A percentile compares a stretch with the other conserved stretches of the same genome.
These are phyloP conservation scores for Talaromyces atroroseus DNA, from an alignment of 2,329 filamentous ascomycete species.

Conservation along the genomic window DNA sequence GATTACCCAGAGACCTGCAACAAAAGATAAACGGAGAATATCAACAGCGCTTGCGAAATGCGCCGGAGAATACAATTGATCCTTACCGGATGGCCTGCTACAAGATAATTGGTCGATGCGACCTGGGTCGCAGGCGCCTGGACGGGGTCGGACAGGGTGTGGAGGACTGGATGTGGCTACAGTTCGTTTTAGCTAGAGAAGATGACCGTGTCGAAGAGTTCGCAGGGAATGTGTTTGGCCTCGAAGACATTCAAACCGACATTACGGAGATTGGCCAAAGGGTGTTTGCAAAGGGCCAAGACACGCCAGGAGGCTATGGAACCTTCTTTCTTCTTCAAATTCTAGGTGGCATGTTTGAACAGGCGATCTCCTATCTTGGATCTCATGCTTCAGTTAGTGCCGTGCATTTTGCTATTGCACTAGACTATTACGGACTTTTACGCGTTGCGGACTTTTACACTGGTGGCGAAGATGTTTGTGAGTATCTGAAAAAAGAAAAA, in stretches of 20 bases:
- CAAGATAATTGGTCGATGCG: slow-evolving; percentile 84
- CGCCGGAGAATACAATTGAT: slow-evolving; percentile 80
- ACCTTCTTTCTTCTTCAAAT: slow-evolving; percentile 93
- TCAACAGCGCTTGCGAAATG: slow-evolving; percentile 74
- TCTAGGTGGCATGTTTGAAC: slow-evolving; percentile 87
- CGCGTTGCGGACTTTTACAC: slow-evolving; percentile 76
- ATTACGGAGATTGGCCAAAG: slow-evolving; percentile 84
- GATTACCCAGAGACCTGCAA: slow-evolving; percentile 72
- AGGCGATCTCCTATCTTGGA: slow-evolving; percentile 86
- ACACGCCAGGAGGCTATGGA: slow-evolving; percentile 73
- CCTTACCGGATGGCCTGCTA: slow-evolving; percentile 97
- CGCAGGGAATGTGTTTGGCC: slow-evolving; percentile 57
- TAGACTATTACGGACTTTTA: slow-evolving; percentile 84
- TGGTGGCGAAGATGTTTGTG: slow-evolving; percentile 63
- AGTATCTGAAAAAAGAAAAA: slow-evolving; percentile 29
- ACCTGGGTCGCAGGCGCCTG: slow-evolving; percentile 53
- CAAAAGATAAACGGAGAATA: slow-evolving; percentile 88
- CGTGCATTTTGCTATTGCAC: slow-evolving; percentile 86
- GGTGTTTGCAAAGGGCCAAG: slow-evolving; percentile 79
- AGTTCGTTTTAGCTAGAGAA: slow-evolving; percentile 59
- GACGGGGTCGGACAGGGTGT: slow-evolving; percentile 55
- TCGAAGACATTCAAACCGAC: slow-evolving; percentile 67
- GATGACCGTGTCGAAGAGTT: slow-evolving; percentile 57
- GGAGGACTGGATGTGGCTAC: slow-evolving; percentile 64
- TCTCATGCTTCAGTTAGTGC: slow-evolving; percentile 87